Base-by-base conservation (phyloP, 495 filamentous ascomycete species). In the Penicillium arizonense region DNA sequence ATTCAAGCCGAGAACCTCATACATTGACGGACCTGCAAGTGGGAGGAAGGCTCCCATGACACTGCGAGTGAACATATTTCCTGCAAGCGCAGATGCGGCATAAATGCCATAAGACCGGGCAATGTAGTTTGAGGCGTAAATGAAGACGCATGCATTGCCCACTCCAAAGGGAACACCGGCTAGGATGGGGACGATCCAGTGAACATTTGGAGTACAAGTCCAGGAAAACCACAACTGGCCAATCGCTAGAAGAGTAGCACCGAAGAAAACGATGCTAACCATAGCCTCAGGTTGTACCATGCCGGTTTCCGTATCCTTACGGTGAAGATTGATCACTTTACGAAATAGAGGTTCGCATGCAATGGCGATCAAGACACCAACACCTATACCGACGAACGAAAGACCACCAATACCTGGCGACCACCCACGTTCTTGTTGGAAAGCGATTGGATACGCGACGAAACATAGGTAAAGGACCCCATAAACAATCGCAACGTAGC, bases 401-500 rank as follows among this genome's bases (percentile, higher is more conserved):
- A 94, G 82, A 1, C 89, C 90, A 0, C 81, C 78, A 34, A 85
- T 64, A 9, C 82, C 81, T 2, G 79, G 68, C 0, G 75, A 74
- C 89, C 89, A 94, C 37, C 83, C 83, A 12, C 89, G 84, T 34
- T 87, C 68, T 8, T 83, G 62, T 3, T 77, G 72, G 67, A 94
- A 94, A 42, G 91, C 83, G 38, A 91, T 83, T 1, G 90, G 90
- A 52, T 82, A 85, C 6, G 87, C 86, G 18, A 90, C 82, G 69
- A 95, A 94, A 68, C 88, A 91, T 21, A 96, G 78, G 58, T 93
- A 94, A 1, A 96, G 75, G 46, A 90, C 87, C 8, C 78, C 85
- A 61, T 82, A 82, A 26, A 82, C 69, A 38, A 89, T 68, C 12
- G 81, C 80, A 43, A 88, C 80, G 54, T 88, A 89, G 30, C 84